phyloP scores from a whole-genome alignment of 2,329 filamentous ascomycete species.

The Apiospora malaysiana region DNA sequence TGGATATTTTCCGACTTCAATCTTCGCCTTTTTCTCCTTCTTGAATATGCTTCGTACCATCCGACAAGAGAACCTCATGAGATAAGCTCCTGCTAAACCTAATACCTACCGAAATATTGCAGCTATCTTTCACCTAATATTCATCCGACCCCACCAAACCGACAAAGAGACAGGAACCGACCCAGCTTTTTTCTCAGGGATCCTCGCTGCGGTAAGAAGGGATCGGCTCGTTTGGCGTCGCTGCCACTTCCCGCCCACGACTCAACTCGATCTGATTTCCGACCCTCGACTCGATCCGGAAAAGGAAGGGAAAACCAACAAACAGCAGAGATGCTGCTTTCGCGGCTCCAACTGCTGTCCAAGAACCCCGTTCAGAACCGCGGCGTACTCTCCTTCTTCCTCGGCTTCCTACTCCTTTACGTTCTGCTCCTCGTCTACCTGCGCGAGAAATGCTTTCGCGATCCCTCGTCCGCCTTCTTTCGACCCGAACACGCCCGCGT shows the following conservation, averaged over 20 bases:
- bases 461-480: constrained; percentile 35
- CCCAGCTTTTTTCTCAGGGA: constrained; percentile 15
- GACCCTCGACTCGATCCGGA: neutral
- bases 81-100: constrained; percentile 1
- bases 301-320: neutral
- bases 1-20: neutral
- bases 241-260: neutral
- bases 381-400: constrained; percentile 30
- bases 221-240: constrained; percentile 10
- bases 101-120: neutral
- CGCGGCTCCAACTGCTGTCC: constrained; percentile 18
- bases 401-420: constrained; percentile 33
- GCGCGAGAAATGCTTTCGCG: constrained; percentile 32
- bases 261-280: too few relatives aligned
- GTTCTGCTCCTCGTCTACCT: constrained; percentile 29
- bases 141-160: neutral
- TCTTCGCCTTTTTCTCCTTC: neutral
- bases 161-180: constrained; percentile 8
- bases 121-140: neutral
- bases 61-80: neutral
- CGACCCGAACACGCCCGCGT: constrained; percentile 32
- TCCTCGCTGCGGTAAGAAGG: constrained; percentile 9
- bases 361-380: constrained; percentile 25
- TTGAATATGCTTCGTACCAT: neutral
- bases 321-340: constrained; percentile 15